Conservation (phyloP, 805 yeast species). For the Lipomyces lipofer region DNA sequence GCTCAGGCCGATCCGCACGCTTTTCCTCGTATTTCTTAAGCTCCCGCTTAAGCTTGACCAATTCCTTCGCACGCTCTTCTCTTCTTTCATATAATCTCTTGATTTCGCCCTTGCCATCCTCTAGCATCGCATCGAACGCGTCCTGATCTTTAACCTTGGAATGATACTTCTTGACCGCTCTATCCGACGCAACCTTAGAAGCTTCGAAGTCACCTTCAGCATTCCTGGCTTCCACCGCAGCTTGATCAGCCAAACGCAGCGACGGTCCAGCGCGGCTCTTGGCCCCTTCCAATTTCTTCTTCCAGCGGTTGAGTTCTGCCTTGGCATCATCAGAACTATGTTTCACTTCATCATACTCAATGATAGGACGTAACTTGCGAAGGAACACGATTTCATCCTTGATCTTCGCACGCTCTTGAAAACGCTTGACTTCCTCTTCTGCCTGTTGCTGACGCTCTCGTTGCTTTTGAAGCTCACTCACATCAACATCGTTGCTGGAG, state of each 20-base stretch:
- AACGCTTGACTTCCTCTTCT: slow-evolving; percentile 51
- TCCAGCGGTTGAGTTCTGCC: slow-evolving; percentile 21
- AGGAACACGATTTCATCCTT: slow-evolving; percentile 20
- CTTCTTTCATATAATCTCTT: slow-evolving; percentile 14
- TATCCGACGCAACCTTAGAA: slow-evolving; percentile 40
- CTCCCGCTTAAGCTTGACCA: slow-evolving; percentile 3
- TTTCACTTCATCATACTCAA: slow-evolving; percentile 10
- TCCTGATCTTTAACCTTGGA: slow-evolving; percentile 2
- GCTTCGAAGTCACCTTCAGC: slow-evolving; percentile 41
- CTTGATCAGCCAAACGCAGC: slow-evolving; percentile 43
- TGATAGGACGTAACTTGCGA: slow-evolving; percentile 14
- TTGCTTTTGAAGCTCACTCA: slow-evolving; percentile 40
- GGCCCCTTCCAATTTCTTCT: slow-evolving; percentile 13
- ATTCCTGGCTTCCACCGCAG: slow-evolving; percentile 38
- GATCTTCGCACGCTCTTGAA: slow-evolving; percentile 34
- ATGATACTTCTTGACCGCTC: not conserved
- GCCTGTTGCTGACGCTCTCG: slow-evolving; percentile 43
- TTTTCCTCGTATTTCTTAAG: slow-evolving; percentile 1
- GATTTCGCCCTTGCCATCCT: slow-evolving; percentile 5
- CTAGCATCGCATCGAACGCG: slow-evolving; percentile 5
- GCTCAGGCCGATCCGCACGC: not conserved
- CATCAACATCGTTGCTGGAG: slow-evolving; percentile 12
- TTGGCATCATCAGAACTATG: slow-evolving; percentile 38
- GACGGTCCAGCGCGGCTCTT: slow-evolving; percentile 17
- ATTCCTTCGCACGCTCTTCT: slow-evolving; percentile 43